These are phyloP conservation scores for Penicillium nucicola DNA, from an alignment of 495 filamentous ascomycete species.

Conservation along the genomic window DNA sequence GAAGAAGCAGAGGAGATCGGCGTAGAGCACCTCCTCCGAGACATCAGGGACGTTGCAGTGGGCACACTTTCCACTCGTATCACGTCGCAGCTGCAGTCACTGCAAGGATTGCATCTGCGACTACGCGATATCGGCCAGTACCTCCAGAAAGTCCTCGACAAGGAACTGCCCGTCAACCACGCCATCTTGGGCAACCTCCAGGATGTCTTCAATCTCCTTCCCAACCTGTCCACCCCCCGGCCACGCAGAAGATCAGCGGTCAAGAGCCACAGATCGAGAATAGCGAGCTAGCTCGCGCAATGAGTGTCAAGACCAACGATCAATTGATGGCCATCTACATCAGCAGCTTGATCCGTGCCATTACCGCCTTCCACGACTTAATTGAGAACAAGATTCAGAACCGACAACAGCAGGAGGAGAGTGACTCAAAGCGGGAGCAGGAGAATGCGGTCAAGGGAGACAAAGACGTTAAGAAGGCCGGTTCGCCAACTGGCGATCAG, in stretches of 20 bases:
- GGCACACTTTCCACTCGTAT: constrained; percentile 97
- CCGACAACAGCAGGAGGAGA: constrained; percentile 92
- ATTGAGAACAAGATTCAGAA: constrained; percentile 99
- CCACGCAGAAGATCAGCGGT: constrained; percentile 45
- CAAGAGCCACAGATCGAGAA: constrained; percentile 54
- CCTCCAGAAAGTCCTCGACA: constrained; percentile 91
- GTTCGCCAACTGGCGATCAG: constrained; percentile 57
- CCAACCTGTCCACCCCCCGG: constrained; percentile 88
- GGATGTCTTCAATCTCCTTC: constrained; percentile 98
- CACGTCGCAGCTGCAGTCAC: constrained; percentile 94
- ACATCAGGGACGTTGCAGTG: constrained; percentile 96
- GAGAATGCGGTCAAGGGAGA: constrained; percentile 55
- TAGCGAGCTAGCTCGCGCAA: constrained; percentile 83
- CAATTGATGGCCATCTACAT: constrained; percentile 98
- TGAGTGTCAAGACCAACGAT: constrained; percentile 99
- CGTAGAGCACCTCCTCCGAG: constrained; percentile 94
- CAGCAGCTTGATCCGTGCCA: constrained; percentile 91
- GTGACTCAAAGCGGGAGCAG: constrained; percentile 78
- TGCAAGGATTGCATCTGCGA: constrained; percentile 93
- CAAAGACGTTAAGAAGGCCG: constrained; percentile 63
- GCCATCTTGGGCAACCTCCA: constrained; percentile 96
- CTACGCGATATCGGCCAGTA: constrained; percentile 94
- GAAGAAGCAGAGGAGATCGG: constrained; percentile 99
- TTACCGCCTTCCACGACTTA: constrained; percentile 97
- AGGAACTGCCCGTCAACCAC: constrained; percentile 92